These are phyloP conservation scores for Kuraishia cidri DNA, from an alignment of 805 yeast species.

Conservation along the genomic window DNA sequence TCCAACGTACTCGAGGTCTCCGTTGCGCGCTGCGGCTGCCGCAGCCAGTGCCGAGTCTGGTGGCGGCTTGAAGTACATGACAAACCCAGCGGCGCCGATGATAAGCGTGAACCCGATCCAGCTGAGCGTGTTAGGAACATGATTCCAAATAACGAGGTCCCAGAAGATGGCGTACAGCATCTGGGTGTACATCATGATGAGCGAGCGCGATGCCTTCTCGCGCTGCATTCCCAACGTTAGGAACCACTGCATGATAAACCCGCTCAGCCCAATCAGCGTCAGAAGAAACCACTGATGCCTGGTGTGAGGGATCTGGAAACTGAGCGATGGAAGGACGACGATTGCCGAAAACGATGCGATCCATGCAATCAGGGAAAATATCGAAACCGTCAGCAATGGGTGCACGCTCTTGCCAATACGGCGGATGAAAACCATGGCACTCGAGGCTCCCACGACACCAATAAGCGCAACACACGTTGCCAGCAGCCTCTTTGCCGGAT, in stretches of 20 bases:
- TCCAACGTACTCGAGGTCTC: no score
- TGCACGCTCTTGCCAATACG: constrained; percentile 74
- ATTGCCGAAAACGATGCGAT: constrained; percentile 46
- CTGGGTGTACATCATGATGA: constrained; percentile 69
- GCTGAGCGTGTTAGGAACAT: constrained; percentile 63
- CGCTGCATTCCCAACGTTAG: constrained; percentile 78
- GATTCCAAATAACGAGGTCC: constrained; percentile 67
- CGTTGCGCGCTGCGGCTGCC: no score
- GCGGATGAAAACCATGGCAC: constrained; percentile 63
- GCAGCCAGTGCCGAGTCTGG: no score
- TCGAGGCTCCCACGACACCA: constrained; percentile 64
- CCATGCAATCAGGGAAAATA: constrained; percentile 57
- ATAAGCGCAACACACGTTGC: constrained; percentile 57
- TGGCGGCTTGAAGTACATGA: no score
- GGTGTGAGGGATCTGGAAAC: constrained; percentile 55
- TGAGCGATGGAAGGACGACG: constrained; percentile 44
- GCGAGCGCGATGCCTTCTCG: constrained; percentile 69
- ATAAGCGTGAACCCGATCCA: constrained; percentile 63
- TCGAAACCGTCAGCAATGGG: constrained; percentile 71
- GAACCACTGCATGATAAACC: constrained; percentile 75
- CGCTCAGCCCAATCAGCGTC: constrained; percentile 57
- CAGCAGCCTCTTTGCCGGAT: constrained; percentile 43
- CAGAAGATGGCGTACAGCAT: constrained; percentile 71
- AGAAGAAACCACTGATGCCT: constrained; percentile 59
- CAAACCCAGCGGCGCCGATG: constrained; percentile 52